phyloP scores from a whole-genome alignment of 2,329 filamentous ascomycete genomes.

The Hymenoscyphus linearis region DNA sequence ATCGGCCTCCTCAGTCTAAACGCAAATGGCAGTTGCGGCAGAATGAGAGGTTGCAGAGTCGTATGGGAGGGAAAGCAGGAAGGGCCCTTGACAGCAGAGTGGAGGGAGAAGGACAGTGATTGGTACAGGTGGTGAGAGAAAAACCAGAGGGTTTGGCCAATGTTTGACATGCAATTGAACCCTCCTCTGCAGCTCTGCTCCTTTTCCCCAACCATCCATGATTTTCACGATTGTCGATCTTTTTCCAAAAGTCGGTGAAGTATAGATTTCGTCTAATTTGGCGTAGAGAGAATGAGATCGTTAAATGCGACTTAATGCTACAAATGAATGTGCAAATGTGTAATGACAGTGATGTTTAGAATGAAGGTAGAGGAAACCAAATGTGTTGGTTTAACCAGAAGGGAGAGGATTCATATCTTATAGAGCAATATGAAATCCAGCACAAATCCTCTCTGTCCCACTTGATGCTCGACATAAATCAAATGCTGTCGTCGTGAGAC shows the following conservation, averaged over 20 bases:
- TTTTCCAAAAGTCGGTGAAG: background rate
- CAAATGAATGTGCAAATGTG: too few relatives aligned
- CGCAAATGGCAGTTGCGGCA: background rate
- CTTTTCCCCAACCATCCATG: background rate
- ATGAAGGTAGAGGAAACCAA: too few relatives aligned
- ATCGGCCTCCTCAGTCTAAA: too few relatives aligned
- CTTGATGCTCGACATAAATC: background rate
- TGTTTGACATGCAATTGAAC: background rate
- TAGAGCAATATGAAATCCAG: background rate
- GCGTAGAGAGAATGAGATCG: background rate
- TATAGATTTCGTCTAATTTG: background rate
- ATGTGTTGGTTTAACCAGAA: background rate
- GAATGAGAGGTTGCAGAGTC: background rate
- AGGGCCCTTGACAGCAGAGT: background rate
- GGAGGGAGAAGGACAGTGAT: background rate
- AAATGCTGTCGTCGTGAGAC: background rate
- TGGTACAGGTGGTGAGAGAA: background rate
- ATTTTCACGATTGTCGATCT: background rate
- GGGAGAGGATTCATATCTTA: background rate
- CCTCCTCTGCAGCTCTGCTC: background rate
- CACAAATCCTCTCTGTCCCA: constrained; percentile 11
- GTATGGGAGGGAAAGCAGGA: background rate
- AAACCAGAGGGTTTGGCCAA: background rate
- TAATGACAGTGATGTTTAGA: too few relatives aligned
- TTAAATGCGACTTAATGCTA: background rate